Conservation (phyloP, 2,329 filamentous ascomycete species). For the Juglanconis sp. region DNA sequence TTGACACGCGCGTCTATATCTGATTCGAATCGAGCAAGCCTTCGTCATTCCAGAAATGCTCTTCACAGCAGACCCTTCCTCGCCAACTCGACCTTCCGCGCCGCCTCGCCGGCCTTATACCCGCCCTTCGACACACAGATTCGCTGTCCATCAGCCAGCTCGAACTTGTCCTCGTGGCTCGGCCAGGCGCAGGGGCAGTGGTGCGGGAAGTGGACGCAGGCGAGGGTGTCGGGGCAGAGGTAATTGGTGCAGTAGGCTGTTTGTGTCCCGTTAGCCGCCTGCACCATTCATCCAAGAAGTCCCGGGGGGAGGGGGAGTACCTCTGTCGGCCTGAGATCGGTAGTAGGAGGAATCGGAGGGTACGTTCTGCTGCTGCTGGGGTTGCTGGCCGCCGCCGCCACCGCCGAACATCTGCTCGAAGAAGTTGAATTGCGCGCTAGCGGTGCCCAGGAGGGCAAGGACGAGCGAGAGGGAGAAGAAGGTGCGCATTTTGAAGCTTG, state of each 20-base stretch:
- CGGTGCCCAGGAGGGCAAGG: conserved; percentile 59
- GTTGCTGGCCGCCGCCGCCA: conserved; percentile 46
- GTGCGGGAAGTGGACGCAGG: conserved; percentile 93
- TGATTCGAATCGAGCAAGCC: neutral
- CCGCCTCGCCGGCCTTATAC: conserved; percentile 67
- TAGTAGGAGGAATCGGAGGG: conserved; percentile 83
- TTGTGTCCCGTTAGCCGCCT: neutral
- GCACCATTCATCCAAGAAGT: neutral
- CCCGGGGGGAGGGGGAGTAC: conserved; percentile 37
- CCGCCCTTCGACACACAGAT: conserved; percentile 75
- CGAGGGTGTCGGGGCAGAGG: conserved; percentile 88
- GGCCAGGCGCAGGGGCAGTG: conserved; percentile 93
- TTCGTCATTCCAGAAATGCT: neutral
- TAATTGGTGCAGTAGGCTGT: conserved; percentile 87
- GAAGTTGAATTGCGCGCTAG: conserved; percentile 85
- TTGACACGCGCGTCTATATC: too few species aligned
- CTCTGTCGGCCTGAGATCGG: conserved; percentile 63
- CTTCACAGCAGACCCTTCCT: conserved; percentile 69
- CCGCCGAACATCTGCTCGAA: conserved; percentile 96
- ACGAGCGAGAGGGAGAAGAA: conserved; percentile 36
- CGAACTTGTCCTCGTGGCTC: conserved; percentile 73
- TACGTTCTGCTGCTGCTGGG: conserved; percentile 70
- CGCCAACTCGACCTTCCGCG: conserved; percentile 74
- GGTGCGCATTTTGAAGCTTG: conserved; percentile 29
- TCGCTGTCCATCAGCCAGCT: conserved; percentile 66